Evolutionary conservation across 768 basidiomycete genomes (phyloP), one percentile per base, ranked within the genome.

Genomic region (Rhizopogon roseolus): DNA sequence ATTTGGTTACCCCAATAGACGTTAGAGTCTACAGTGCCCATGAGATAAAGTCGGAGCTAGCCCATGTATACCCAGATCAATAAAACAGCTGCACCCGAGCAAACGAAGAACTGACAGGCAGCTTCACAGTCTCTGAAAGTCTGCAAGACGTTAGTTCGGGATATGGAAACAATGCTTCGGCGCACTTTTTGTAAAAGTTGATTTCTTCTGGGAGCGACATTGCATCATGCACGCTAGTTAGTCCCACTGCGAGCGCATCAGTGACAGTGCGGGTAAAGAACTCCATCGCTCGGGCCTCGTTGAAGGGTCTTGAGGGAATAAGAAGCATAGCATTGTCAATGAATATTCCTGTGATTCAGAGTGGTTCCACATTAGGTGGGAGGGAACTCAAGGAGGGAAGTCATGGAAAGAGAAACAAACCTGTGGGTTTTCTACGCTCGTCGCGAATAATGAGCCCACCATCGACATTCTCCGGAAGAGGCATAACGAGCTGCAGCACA

Each of bases 171-270:
- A 52, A 42, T 11, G 13, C 3, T 16, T 48, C 28, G 56, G 5
- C 81, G 37, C 62, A 88, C 90, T 73, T 75, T 60, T 77, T 77
- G 70, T 82, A 89, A 60, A 93, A 89, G 2, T 74, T 68, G 14
- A 93, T 80, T 25, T 74, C 71, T 0, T 71, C 68, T 1, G 76
- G 77, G 19, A 64, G 64, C 0, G 80, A 76, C 41, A 66, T 76
- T 0, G 95, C 95, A 63, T 98, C 94, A 54, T 97, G 94, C 17
- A 98, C 83, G 10, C 81, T 85, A 0, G 93, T 95, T 52, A 98
- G 67, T 1, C 96, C 96, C 52, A 82, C 80, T 2, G 79, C 74
- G n/a, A 93, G 72, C 0, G 87, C 92, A 60, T 91, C 84, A 27
- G 71, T 67, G 41, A 88, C 75, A 0, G 91, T 78, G 11, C 74